phyloP scores from a whole-genome alignment of 805 yeast species.

The Pichia occidentalis region DNA sequence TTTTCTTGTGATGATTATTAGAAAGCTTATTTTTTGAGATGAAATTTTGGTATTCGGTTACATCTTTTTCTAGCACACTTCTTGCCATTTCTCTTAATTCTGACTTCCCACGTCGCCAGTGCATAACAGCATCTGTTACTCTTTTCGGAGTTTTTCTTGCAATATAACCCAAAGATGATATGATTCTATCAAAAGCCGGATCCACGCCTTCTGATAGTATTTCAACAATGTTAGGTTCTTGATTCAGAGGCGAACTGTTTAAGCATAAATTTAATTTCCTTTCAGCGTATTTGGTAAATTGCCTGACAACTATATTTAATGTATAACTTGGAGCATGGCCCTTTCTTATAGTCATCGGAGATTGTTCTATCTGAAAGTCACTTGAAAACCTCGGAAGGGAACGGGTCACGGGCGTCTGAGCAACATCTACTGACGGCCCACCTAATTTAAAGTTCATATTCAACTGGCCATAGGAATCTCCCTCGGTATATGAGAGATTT shows the following conservation, averaged over 20 bases:
- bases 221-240: conserved; percentile 76
- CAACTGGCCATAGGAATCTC: conserved; percentile 21
- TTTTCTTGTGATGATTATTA: conserved; percentile 19
- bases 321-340: conserved; percentile 77
- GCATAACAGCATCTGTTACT: conserved; percentile 96
- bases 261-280: conserved; percentile 71
- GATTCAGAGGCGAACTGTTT: conserved; percentile 50
- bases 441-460: conserved; percentile 26
- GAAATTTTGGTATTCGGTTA: conserved; percentile 21
- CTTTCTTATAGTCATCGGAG: conserved; percentile 30
- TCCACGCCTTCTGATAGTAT: conserved; percentile 82
- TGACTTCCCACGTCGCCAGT: conserved; percentile 91
- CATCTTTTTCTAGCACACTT: conserved; percentile 40
- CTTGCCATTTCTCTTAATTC: conserved; percentile 71
- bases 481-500: conserved; percentile 3
- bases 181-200: conserved; percentile 76
- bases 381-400: conserved; percentile 7
- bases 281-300: conserved; percentile 92
- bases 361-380: conserved; percentile 23
- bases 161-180: conserved; percentile 82
- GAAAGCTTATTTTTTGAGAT: conserved; percentile 3
- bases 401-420: conserved; percentile 13
- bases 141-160: conserved; percentile 89
- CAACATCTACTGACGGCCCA: conserved; percentile 9
- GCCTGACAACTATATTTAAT: conserved; percentile 87